These are phyloP conservation scores for Blattamonas nauphoetae DNA, from an alignment of 78 protist genomes.

Conservation along the genomic window DNA sequence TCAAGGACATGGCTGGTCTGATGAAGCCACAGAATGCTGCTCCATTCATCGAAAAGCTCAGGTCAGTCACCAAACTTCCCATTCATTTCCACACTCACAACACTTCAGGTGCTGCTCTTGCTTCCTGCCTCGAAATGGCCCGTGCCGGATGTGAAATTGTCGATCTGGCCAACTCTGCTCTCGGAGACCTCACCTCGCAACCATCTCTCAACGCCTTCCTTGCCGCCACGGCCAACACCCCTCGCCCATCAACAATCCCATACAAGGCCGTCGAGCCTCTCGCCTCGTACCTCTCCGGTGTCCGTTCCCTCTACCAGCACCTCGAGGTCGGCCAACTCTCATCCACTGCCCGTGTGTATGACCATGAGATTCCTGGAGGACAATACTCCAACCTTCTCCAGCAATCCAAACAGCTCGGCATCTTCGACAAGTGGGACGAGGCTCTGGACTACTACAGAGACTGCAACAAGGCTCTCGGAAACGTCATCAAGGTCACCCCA, in stretches of 20 bases:
- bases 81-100: background rate
- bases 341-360: constrained; percentile 24
- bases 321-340: background rate
- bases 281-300: background rate
- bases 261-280: constrained; percentile 6
- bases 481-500: constrained; percentile 75
- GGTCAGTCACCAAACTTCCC: background rate
- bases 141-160: background rate
- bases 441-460: constrained; percentile 42
- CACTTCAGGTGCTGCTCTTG: background rate
- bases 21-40: constrained; percentile 6
- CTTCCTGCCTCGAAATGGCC: background rate
- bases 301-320: background rate
- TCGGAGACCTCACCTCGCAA: constrained; percentile 23
- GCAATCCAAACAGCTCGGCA: constrained; percentile 56
- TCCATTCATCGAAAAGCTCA: background rate
- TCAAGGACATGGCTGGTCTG: constrained; percentile 36
- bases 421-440: constrained; percentile 48
- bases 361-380: constrained; percentile 83
- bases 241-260: background rate
- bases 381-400: constrained; percentile 74
- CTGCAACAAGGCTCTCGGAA: constrained; percentile 64
- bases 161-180: constrained; percentile 1
- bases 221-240: constrained; percentile 65
- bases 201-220: constrained; percentile 84